Evolutionary conservation across 768 basidiomycete species (phyloP), one percentile per base, ranked within the genome.

Genomic region (Boletus pseudopeckii): DNA sequence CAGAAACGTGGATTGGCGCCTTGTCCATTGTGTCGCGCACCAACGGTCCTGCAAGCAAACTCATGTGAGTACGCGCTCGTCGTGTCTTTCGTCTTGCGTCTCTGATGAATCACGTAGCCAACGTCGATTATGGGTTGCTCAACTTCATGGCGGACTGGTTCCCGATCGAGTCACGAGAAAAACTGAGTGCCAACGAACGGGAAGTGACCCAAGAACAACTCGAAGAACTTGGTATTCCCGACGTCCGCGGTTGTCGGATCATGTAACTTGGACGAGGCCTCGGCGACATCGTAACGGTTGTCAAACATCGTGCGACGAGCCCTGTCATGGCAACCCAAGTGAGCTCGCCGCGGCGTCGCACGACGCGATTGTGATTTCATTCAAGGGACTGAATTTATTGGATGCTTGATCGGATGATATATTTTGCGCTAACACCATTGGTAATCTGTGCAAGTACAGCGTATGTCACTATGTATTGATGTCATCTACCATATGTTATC

Each of bases 61-160:
- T 76, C 84, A 64, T 75, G 92, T 93, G 58, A 71, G 89, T 74
- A 26, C 41, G 0, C 9, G 50, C 45, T 47, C 33, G 10, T 37
- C 18, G 4, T 20, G 33, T 18, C n/a, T 30, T 17, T 11, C 17
- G 4, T 18, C 14, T 8, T 26, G 39, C 17, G 10, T 17, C 48
- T 54, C 33, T 36, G 8, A 57, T 22, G 32, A 9, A 32, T 45
- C 42, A 17, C 54, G 5, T 45, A 91, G 89, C 78, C 4, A 92
- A 92, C 62, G 80, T 92, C 15, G 90, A 92, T 62, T 83, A 82
- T 79, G 88, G 83, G 2, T 66, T 92, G 43, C 74, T 88, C 43
- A 88, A 91, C 59, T 93, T 92, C 61, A 91, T 97, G 86, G 79
- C 86, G 53, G 85, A 89, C 61, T 97, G 92, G 92, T 98, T 98